Percentiles rank a stretch among this genome's conserved stretches.
Conservation (phyloP, 176 grass and related monocot genomes). For the Cenchrus purpureus region DNA sequence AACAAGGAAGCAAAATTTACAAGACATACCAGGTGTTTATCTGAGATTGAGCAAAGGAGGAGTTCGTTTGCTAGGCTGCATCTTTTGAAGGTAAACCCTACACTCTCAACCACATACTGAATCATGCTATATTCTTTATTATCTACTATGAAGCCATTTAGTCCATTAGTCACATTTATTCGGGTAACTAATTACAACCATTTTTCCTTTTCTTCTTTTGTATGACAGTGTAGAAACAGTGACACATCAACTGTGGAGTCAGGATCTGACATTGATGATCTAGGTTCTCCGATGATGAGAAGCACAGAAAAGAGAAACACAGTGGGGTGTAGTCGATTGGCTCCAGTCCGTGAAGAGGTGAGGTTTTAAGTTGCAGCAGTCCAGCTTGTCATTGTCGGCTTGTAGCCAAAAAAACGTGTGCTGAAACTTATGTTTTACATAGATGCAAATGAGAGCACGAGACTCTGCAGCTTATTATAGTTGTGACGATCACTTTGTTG, state of each 20-base stretch:
- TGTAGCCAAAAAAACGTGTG: conserved; percentile 1
- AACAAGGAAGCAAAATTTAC: conserved; percentile 59
- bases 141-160: not conserved
- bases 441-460: conserved; percentile 77
- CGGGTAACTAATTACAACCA: not conserved
- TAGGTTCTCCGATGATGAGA: conserved; percentile 71
- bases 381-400: not conserved
- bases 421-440: conserved; percentile 40
- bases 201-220: not conserved
- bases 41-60: conserved; percentile 68
- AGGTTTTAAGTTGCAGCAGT: conserved; percentile 8
- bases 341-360: conserved; percentile 94
- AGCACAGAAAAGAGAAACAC: conserved; percentile 53
- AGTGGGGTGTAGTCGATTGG: conserved; percentile 66
- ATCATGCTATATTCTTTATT: conserved; percentile 4
- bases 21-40: conserved; percentile 75
- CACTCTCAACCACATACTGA: not conserved
- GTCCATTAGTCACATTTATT: conserved; percentile 1
- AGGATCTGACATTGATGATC: conserved; percentile 86
- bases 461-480: conserved; percentile 93
- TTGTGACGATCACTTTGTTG: conserved; percentile 96
- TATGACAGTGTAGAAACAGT: conserved; percentile 78
- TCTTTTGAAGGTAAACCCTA: conserved; percentile 64
- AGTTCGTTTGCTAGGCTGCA: conserved; percentile 63
- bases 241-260: conserved; percentile 86